A percentile compares a stretch with the other conserved stretches of the same genome.
Evolutionary conservation across 2,329 filamentous ascomycete genomes (phyloP).

Genomic region (Fusarium decemcellulare): DNA sequence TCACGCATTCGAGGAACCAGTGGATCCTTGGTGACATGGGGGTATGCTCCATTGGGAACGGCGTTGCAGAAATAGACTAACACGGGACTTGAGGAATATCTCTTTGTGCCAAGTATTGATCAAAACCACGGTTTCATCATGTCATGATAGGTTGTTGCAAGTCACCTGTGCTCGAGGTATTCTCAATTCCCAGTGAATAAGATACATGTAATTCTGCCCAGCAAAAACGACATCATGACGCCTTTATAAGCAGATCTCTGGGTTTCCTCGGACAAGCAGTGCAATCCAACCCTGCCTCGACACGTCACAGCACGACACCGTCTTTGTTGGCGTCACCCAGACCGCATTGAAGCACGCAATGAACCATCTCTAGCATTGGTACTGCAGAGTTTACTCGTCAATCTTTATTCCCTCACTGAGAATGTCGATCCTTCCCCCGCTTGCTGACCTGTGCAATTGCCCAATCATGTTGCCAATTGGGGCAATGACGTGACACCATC

Average conservation of each 20-base stretch:
- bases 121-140: too few relatives aligned
- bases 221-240: neutral
- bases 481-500: slow-evolving; percentile 19
- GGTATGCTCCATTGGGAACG: neutral
- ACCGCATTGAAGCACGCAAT: slow-evolving; percentile 25
- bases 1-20: slow-evolving; percentile 32
- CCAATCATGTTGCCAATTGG: neutral
- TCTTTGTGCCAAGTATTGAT: too few relatives aligned
- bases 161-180: too few relatives aligned
- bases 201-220: neutral
- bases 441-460: neutral
- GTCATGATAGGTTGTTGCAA: too few relatives aligned
- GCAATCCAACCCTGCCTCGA: slow-evolving; percentile 8
- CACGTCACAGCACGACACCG: slow-evolving; percentile 19
- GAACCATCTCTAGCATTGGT: neutral
- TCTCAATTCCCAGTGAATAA: too few relatives aligned
- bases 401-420: slow-evolving; percentile 19
- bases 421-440: neutral
- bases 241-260: neutral
- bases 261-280: neutral
- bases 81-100: neutral
- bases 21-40: slow-evolving; percentile 13
- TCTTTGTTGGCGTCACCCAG: slow-evolving; percentile 8
- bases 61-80: neutral
- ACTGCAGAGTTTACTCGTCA: neutral